A percentile compares a stretch with the other conserved stretches of the same genome.
Evolutionary conservation across 192 early-diverging fungal genomes (phyloP).

Genomic region (Coemansia sp.): DNA sequence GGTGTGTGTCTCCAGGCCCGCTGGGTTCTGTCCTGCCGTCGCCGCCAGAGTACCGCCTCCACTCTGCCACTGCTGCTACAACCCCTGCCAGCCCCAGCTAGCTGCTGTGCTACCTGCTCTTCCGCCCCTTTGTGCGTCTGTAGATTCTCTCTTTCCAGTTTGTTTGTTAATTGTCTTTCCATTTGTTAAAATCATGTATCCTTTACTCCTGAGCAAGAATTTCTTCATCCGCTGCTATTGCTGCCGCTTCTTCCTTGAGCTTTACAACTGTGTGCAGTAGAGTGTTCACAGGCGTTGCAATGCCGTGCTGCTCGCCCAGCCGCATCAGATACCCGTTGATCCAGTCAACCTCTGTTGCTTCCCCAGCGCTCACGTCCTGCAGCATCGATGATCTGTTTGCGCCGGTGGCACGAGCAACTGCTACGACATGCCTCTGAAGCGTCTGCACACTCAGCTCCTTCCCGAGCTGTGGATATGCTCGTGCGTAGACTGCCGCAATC

Average conservation of each 20-base stretch:
- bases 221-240: neutral
- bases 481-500: conserved; percentile 39
- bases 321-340: conserved; percentile 60
- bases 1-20: neutral
- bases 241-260: conserved; percentile 27
- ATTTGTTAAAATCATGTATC: neutral
- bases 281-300: conserved; percentile 47
- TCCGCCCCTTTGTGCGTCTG: neutral
- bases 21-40: neutral
- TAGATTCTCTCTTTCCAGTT: neutral
- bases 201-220: neutral
- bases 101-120: neutral
- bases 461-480: conserved; percentile 42
- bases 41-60: conserved; percentile 22
- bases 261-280: conserved; percentile 40
- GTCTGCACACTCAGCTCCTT: conserved; percentile 33
- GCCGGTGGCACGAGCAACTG: conserved; percentile 44
- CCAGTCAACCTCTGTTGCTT: conserved; percentile 58
- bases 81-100: neutral
- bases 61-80: neutral
- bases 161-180: conserved; percentile 2
- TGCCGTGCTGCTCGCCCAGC: conserved; percentile 48
- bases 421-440: conserved; percentile 36
- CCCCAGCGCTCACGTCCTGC: conserved; percentile 45
- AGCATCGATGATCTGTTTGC: conserved; percentile 58